phyloP scores from a whole-genome alignment of 768 basidiomycete species.

The Kwoniella dejecticola region DNA sequence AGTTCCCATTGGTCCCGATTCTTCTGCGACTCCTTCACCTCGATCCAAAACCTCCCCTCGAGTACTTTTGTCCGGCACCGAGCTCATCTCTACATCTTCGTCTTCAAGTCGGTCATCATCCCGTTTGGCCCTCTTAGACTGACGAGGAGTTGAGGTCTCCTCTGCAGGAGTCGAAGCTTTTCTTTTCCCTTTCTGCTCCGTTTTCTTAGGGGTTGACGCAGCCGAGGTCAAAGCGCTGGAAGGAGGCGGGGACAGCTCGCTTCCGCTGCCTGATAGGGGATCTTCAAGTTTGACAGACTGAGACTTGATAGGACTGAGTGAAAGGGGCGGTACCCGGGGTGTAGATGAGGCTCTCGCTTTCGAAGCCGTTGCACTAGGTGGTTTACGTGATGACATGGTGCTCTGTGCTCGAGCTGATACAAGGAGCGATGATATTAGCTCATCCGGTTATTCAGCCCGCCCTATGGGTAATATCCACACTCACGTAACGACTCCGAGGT shows the following conservation, averaged over 20 bases:
- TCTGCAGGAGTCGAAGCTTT: not conserved
- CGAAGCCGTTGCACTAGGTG: constrained; percentile 5
- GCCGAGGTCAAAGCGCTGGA: constrained; percentile 13
- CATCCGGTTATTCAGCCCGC: too few species aligned
- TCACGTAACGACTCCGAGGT: constrained; percentile 48
- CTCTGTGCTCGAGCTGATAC: not conserved
- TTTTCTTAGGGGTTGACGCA: constrained; percentile 9
- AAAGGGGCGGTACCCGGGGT: not conserved
- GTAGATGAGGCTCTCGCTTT: constrained; percentile 5
- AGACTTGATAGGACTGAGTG: constrained; percentile 10
- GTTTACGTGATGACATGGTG: constrained; percentile 9
- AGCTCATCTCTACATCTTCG: constrained; percentile 17
- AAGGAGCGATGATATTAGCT: not conserved
- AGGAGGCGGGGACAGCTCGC: constrained; percentile 20
- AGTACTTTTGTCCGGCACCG: constrained; percentile 4
- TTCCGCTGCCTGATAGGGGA: not conserved
- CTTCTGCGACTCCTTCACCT: too few species aligned
- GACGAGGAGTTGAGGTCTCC: not conserved
- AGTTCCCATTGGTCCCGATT: too few species aligned
- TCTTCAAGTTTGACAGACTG: not conserved
- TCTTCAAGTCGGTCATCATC: not conserved
- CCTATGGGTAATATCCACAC: too few species aligned
- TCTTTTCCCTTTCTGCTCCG: not conserved
- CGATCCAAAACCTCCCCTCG: too few species aligned
- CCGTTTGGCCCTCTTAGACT: not conserved